Evolutionary conservation across 2,329 filamentous ascomycete genomes (phyloP).

Genomic region (Aspergillus neotritici): DNA sequence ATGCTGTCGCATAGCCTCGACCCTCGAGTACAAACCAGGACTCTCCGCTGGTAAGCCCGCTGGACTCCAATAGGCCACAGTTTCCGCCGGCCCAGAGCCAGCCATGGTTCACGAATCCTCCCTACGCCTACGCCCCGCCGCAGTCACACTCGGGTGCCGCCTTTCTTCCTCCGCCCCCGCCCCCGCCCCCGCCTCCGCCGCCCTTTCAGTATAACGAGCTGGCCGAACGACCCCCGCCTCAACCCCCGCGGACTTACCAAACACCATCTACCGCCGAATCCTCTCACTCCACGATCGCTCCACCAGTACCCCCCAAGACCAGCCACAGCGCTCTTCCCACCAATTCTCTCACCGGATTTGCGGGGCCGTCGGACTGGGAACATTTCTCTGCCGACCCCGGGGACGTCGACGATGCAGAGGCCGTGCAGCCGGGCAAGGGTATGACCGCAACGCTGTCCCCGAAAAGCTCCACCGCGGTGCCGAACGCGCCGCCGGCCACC

Average conservation of each 20-base stretch:
- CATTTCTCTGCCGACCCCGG: conserved; percentile 34
- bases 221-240: conserved; percentile 7
- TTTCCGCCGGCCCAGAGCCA: conserved; percentile 9
- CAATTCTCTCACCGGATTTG: conserved; percentile 35
- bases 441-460: conserved; percentile 9
- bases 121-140: conserved; percentile 23
- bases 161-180: conserved; percentile 21
- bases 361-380: conserved; percentile 46
- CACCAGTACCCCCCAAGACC: conserved; percentile 21
- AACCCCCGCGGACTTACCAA: conserved; percentile 7
- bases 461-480: conserved; percentile 8
- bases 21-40: conserved; percentile 25
- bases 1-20: conserved; percentile 27
- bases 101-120: conserved; percentile 18
- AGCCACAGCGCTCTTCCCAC: conserved; percentile 16
- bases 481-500: conserved; percentile 1
- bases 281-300: conserved; percentile 7
- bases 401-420: conserved; percentile 33
- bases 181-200: conserved; percentile 38
- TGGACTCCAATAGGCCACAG: conserved; percentile 15
- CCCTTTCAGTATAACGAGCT: not conserved
- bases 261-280: conserved; percentile 4
- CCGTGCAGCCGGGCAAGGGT: conserved; percentile 18
- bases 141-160: conserved; percentile 17
- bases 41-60: conserved; percentile 12